Conservation (phyloP, 108 stramenopile species). For the Pelagomonas calceolata region DNA sequence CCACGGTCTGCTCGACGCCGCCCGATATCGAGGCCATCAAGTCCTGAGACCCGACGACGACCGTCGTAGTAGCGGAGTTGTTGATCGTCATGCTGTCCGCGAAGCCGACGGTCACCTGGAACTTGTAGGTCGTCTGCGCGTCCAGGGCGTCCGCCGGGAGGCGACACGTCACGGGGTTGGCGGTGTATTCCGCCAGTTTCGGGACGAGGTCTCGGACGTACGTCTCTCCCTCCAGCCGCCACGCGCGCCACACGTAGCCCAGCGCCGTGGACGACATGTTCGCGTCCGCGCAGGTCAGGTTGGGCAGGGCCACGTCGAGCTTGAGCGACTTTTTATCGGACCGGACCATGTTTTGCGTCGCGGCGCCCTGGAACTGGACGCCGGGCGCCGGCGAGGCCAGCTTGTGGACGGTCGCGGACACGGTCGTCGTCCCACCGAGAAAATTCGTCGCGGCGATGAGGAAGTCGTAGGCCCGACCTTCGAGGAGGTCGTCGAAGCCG, state of each 20-base stretch:
- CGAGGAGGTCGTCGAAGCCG: neutral
- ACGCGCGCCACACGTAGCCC: neutral
- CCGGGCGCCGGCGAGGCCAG: neutral
- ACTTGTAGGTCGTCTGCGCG: neutral
- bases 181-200: neutral
- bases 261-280: neutral
- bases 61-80: neutral
- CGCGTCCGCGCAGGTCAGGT: neutral
- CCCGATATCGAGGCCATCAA: neutral
- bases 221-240: neutral
- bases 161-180: neutral
- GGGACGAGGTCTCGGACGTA: neutral
- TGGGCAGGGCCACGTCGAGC: neutral
- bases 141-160: neutral
- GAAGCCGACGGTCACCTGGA: neutral
- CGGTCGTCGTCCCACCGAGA: neutral
- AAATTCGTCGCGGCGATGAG: neutral
- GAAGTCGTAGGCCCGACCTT: neutral
- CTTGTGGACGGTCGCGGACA: neutral
- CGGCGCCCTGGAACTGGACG: neutral
- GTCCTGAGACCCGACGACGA: neutral
- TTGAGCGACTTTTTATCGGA: neutral
- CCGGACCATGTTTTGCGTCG: neutral
- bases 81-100: neutral
- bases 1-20: neutral